Conservation (phyloP, 208 protist species). For the Blastocrithidia nonstop region DNA sequence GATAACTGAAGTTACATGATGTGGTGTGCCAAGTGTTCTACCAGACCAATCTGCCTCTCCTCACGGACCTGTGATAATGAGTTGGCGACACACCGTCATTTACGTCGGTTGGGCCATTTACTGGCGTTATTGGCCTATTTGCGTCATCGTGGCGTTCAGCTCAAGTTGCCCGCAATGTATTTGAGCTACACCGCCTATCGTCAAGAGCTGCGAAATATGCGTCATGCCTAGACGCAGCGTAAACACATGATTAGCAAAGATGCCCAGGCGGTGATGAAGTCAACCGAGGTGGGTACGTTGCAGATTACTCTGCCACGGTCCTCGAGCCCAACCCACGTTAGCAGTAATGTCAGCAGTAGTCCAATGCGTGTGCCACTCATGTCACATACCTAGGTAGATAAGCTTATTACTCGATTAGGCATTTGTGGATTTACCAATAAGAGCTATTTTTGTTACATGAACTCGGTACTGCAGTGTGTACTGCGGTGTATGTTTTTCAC, state of each 20-base stretch:
- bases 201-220: background rate
- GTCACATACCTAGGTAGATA: conserved; percentile 22
- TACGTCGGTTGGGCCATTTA: conserved; percentile 29
- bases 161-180: conserved; percentile 14
- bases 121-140: conserved; percentile 30
- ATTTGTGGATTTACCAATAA: conserved; percentile 78
- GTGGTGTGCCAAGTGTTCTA: conserved; percentile 25
- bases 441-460: conserved; percentile 95
- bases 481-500: conserved; percentile 54
- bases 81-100: conserved; percentile 7
- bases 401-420: conserved; percentile 18
- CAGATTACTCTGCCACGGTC: too few species aligned
- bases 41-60: conserved; percentile 11
- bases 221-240: conserved; percentile 9
- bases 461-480: conserved; percentile 90
- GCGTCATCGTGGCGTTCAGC: conserved; percentile 12
- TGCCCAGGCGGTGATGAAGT: conserved; percentile 6
- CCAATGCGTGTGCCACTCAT: background rate
- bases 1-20: conserved; percentile 35
- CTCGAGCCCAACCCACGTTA: background rate
- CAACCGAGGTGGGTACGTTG: conserved; percentile 9
- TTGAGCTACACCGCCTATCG: conserved; percentile 6
- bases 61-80: conserved; percentile 20
- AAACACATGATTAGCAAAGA: conserved; percentile 3
- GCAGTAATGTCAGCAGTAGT: background rate